phyloP scores from a whole-genome alignment of 805 yeast genomes.

The Clavispora phyllophila region DNA sequence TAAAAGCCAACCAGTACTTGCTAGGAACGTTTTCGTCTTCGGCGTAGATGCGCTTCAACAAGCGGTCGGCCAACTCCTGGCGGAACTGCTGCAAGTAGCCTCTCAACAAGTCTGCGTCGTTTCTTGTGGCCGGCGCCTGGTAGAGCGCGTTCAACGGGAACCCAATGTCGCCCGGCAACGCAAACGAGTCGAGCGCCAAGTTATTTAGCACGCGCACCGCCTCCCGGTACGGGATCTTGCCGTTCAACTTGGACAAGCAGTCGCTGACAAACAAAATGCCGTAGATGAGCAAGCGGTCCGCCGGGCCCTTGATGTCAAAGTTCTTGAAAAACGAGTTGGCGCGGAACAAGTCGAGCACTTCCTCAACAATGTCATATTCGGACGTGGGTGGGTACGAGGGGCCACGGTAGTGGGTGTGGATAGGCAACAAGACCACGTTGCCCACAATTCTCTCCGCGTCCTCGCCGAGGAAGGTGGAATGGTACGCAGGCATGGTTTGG shows the following conservation, averaged over 20 bases:
- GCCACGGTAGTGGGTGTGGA: constrained; percentile 80
- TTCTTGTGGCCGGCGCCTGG: constrained; percentile 66
- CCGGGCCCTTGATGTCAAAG: constrained; percentile 93
- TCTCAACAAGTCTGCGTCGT: constrained; percentile 75
- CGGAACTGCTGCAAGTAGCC: constrained; percentile 86
- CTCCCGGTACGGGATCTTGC: constrained; percentile 47
- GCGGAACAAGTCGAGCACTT: constrained; percentile 82
- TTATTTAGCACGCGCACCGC: constrained; percentile 71
- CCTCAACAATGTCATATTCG: constrained; percentile 87
- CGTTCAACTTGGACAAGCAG: constrained; percentile 62
- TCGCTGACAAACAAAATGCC: constrained; percentile 89
- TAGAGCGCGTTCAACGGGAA: constrained; percentile 85
- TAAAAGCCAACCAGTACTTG: constrained; percentile 93
- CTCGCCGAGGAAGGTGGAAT: constrained; percentile 70
- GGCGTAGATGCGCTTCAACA: constrained; percentile 66
- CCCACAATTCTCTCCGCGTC: constrained; percentile 59
- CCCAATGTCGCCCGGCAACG: constrained; percentile 92
- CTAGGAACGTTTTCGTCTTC: constrained; percentile 62
- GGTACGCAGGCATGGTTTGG: constrained; percentile 56
- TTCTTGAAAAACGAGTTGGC: constrained; percentile 96
- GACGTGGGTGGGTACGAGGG: constrained; percentile 78
- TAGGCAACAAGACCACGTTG: constrained; percentile 78
- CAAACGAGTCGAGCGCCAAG: constrained; percentile 79
- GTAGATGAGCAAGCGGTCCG: constrained; percentile 88
- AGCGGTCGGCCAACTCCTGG: constrained; percentile 83